Evolutionary conservation across 345 rosid species (phyloP), one percentile per base, ranked within the genome.

Genomic region (Cochlearia excelsa): DNA sequence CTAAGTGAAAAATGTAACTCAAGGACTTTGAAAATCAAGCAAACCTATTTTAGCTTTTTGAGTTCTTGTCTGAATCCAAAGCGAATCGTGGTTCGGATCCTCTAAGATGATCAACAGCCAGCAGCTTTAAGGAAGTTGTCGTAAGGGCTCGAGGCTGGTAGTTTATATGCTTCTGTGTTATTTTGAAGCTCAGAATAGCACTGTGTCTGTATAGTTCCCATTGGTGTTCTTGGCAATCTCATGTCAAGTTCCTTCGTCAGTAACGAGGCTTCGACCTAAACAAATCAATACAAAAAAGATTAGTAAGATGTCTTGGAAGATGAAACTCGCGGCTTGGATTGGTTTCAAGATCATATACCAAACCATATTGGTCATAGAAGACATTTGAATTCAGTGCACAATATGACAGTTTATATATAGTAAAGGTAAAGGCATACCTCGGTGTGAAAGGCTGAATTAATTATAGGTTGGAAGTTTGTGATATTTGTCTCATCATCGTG

Each of bases 201-300:
- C 16, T 46, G 70, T 53, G 75, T 58, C 66, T 71, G 70, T 5
- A 65, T 65, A n/a, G 69, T 49, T 37, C 61, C 45, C 33, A 66
- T 10, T 26, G 55, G 57, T 42, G 71, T 30, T 67, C 52, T 57
- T 42, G 76, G 68, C 5, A 68, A 72, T 44, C 3, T 54, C 43
- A 59, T 66, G 26, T 60, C 68, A 50, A 30, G 31, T 16, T 72
- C 75, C 34, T 54, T 65, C 26, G 75, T 79, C 6, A 81, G 61
- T 66, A 78, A 73, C 41, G 87, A 78, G 75, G 66, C 77, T 55
- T 79, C 84, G n/a, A 29, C 75, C 98, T 92, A 77, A 79, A 64
- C 33, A 51, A 40, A 26, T 9, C 57, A 45, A 27, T n/a, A 26
- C 55, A 29, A 23, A 28, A 38, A 26, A 29, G 30, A 61, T 40